Evolutionary conservation across 2,329 filamentous ascomycete species (phyloP), one percentile per base, ranked within the genome.

Genomic region (Xylariales sp.): DNA sequence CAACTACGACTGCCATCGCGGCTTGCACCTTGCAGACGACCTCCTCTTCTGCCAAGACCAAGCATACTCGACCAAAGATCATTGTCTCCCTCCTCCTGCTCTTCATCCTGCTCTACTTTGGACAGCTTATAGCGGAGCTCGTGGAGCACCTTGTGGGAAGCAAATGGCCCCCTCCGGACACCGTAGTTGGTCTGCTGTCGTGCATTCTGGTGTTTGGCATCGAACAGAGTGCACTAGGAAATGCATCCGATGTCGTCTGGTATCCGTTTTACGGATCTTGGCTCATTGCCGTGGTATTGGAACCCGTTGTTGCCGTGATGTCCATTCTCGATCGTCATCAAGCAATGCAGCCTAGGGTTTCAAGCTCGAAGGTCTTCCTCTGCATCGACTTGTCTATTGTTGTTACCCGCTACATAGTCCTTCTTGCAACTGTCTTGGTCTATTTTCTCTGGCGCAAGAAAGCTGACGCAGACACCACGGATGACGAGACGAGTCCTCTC

Each of bases 191-290:
- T 40, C 64, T 76, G 27, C 61, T 86, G 19, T 76, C 80, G 1
- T 83, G 78, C 41, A 67, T 80, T 33, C 61, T 86, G 20, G 68
- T 79, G n/a, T 87, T 82, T 58, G 73, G 77, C 3, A 70, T 82
- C 11, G 69, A 84, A 50, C 64, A 80, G 44, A 68, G 74, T 29
- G 70, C 69, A 15, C 66, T 85, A 11, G 62, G 68, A 3, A 73
- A 78, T 39, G 64, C 66, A 14, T 56, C 66, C 21, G 65, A 69
- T 38, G 68, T 71, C 3, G 68, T 78, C 8, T 82, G 79, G 70
- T 79, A 82, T 50, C 79, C 82, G 0, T 80, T 79, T 47, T 74
- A 76, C 47, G 81, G 79, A 14, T 76, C 77, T 10, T 84, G 82
- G 70, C 49, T 75, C 21, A 58, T 85, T 12, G 76, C 75, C 11